These are phyloP conservation scores for Achaetomium macrosporum DNA, from an alignment of 2,329 filamentous ascomycete species.

Conservation along the genomic window DNA sequence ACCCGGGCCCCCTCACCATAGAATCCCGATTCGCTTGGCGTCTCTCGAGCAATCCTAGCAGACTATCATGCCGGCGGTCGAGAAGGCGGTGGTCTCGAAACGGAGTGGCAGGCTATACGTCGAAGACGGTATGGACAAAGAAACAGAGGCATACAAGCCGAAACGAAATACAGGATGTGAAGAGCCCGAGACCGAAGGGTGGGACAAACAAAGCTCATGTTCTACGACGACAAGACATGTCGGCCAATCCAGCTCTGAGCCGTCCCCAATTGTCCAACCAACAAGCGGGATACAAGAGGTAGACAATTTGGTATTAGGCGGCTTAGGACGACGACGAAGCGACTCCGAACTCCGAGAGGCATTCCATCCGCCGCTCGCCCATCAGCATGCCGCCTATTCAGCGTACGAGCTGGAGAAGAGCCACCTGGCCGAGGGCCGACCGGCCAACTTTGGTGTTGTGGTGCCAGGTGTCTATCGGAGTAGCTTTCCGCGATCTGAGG, in stretches of 20 bases:
- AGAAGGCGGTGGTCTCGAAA: slow-evolving; percentile 20
- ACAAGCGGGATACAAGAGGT: slow-evolving; percentile 2
- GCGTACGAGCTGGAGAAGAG: slow-evolving; percentile 1
- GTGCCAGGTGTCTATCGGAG: slow-evolving; percentile 72
- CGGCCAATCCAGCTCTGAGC: slow-evolving; percentile 18
- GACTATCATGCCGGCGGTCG: slow-evolving; percentile 15
- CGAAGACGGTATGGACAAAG: slow-evolving; percentile 19
- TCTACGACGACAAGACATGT: slow-evolving; percentile 14
- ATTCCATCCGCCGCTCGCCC: slow-evolving; percentile 11
- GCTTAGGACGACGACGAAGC: neutral
- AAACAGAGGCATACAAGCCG: neutral
- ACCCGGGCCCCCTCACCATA: neutral
- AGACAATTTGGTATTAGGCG: slow-evolving; percentile 1
- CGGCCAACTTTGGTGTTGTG: slow-evolving; percentile 72
- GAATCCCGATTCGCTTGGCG: neutral
- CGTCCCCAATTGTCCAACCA: slow-evolving; percentile 13
- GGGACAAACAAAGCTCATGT: slow-evolving; percentile 8
- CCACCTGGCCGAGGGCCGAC: slow-evolving; percentile 31
- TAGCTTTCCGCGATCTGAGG: slow-evolving; percentile 66
- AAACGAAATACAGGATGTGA: slow-evolving; percentile 7
- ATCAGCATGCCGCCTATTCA: neutral
- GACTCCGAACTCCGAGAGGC: slow-evolving; percentile 11
- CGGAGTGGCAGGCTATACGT: slow-evolving; percentile 18
- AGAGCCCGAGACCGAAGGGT: slow-evolving; percentile 3
- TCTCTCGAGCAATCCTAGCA: neutral